Evolutionary conservation across 805 yeast species (phyloP).

Genomic region (Kluyveromyces nonfermentans): DNA sequence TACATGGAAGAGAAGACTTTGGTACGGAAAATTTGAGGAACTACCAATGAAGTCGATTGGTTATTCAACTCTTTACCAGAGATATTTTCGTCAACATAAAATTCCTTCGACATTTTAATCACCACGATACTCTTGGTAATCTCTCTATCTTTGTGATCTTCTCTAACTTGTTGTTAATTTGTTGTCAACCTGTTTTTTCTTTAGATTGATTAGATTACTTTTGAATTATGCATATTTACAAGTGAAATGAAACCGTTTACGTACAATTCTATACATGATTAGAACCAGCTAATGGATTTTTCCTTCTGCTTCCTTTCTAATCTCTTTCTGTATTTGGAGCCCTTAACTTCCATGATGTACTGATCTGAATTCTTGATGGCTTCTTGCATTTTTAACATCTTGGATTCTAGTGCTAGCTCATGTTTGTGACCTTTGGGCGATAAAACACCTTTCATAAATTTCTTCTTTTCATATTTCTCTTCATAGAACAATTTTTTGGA

Average conservation of each 20-base stretch:
- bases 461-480: conserved; percentile 63
- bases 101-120: conserved; percentile 19
- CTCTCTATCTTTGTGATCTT: not conserved
- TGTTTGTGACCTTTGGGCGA: conserved; percentile 74
- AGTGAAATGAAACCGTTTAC: not conserved
- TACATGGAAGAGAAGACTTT: conserved; percentile 25
- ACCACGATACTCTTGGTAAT: not conserved
- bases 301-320: conserved; percentile 33
- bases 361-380: conserved; percentile 64
- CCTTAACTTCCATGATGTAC: conserved; percentile 55
- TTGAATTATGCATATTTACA: not conserved
- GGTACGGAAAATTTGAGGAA: conserved; percentile 26
- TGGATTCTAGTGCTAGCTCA: conserved; percentile 56
- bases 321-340: conserved; percentile 38
- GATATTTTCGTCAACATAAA: conserved; percentile 22
- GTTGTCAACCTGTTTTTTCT: not conserved
- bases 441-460: conserved; percentile 66
- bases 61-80: conserved; percentile 24
- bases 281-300: conserved; percentile 33
- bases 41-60: conserved; percentile 26
- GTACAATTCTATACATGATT: conserved; percentile 1
- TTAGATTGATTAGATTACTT: not conserved
- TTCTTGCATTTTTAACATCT: conserved; percentile 49
- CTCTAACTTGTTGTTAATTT: no score
- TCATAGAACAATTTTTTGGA: conserved; percentile 56